Evolutionary conservation across 345 rosid species (phyloP), one percentile per base, ranked within the genome.

Genomic region (Gossypioides kirkii): DNA sequence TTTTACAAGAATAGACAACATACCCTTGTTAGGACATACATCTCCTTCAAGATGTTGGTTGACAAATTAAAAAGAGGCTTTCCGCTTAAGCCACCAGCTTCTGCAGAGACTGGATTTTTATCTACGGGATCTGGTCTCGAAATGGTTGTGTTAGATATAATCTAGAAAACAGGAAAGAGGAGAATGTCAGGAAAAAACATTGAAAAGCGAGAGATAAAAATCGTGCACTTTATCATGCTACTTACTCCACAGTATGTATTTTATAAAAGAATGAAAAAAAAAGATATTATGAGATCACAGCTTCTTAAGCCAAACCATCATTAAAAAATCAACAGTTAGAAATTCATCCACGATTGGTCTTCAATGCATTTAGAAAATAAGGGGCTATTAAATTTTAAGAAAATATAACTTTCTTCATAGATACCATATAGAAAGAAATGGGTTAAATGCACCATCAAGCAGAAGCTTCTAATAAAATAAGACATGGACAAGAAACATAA

Each of bases 21-120:
- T 92, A 91, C 99, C 89, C 96, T 86, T 52, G 99, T 95, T 81
- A 95, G 77, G 70, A 86, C 82, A 73, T 89, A 95, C 98, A 92
- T 92, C 81, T 91, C 99, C 81, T 80, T 89, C 62, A 95, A 86
- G 86, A 91, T 79, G 73, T 85, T 84, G 45, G 89, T 92, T 60
- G 99, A 92, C 68, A 89, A 83, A 78, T 82, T 12, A 69, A 90
- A 88, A 46, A 95, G 91, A 74, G 97, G 99, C 73, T 88, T 88
- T 69, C 98, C 98, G 18, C 98, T 95, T 77, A 92, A 84, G 66
- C 99, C 99, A 74, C 99, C 99, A 59, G 92, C 3, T 81, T 92
- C 99, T 66, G 76, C 76, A 71, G 93, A 85, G 77, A 83, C 84
- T 10, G 90, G 89, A 56, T 82, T 77, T 53, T 82, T 76, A 66